A percentile compares a stretch with the other conserved stretches of the same genome.
Conservation (phyloP, 2,329 filamentous ascomycete species). For the Neurospora sp. region DNA sequence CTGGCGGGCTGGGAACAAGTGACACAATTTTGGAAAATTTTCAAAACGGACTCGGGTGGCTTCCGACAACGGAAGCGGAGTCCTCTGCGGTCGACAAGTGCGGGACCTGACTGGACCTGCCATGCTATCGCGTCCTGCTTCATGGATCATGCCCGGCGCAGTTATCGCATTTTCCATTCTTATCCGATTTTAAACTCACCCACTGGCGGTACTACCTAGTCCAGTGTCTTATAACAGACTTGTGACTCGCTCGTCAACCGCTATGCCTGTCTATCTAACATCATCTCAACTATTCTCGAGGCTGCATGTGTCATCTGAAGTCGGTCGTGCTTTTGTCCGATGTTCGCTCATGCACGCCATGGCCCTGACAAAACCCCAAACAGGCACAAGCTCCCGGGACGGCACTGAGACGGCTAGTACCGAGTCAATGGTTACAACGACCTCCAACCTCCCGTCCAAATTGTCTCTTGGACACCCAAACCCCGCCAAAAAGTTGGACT, state of each 20-base stretch:
- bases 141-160: not conserved
- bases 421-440: not conserved
- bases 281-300: not conserved
- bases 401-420: not conserved
- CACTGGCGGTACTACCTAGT: not conserved
- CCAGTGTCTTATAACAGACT: not conserved
- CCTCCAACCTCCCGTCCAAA: not conserved
- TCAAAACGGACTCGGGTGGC: not conserved
- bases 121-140: not conserved
- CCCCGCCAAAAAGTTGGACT: not conserved
- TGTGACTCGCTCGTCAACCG: not conserved
- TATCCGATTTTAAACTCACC: not conserved
- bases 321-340: not conserved
- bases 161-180: not conserved
- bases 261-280: not conserved
- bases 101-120: not conserved
- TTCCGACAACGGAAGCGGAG: slow-evolving; percentile 5
- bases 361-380: not conserved
- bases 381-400: not conserved
- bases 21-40: slow-evolving; percentile 6
- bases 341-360: not conserved
- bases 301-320: not conserved
- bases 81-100: not conserved
- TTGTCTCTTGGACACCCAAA: not conserved
- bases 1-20: not conserved